Percentiles rank a stretch among this genome's conserved stretches.
These are phyloP conservation scores for Suhomyces terraborum DNA, from an alignment of 1,139 yeast species.

Conservation along the genomic window DNA sequence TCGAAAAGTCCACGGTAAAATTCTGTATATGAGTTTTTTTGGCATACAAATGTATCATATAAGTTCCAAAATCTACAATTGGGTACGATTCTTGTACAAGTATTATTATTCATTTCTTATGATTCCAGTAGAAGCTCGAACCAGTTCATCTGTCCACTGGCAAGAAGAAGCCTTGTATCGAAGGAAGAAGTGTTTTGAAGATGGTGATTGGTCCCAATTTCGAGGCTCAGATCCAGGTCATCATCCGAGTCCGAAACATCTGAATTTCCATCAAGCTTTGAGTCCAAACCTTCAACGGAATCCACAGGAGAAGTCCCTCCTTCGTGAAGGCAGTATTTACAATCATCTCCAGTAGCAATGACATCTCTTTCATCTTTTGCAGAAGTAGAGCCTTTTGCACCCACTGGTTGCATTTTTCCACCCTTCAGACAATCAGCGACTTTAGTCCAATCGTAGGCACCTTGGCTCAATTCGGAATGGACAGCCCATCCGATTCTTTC, in stretches of 20 bases:
- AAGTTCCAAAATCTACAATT: too few species aligned
- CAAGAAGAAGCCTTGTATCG: conserved; percentile 29
- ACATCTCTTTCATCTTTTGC: not conserved
- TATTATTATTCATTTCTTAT: not conserved
- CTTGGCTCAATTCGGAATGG: conserved; percentile 30
- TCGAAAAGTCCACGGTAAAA: not conserved
- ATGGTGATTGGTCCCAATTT: conserved; percentile 3
- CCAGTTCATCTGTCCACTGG: conserved; percentile 39
- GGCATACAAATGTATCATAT: not conserved
- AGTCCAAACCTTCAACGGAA: conserved; percentile 8
- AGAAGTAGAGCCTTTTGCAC: too few species aligned
- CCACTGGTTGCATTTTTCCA: too few species aligned
- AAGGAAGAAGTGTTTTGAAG: conserved; percentile 13
- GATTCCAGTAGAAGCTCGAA: conserved; percentile 24
- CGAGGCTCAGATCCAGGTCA: not conserved
- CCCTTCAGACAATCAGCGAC: too few species aligned
- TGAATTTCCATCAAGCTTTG: conserved; percentile 6
- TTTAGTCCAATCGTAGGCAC: conserved; percentile 28
- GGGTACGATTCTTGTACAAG: too few species aligned
- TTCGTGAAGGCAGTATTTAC: conserved; percentile 8
- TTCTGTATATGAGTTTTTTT: not conserved
- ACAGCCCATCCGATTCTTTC: conserved; percentile 48
- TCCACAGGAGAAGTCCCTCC: not conserved
- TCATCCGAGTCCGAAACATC: conserved; percentile 2
- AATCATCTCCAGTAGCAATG: not conserved